Conservation (phyloP, 106 monocot species). For the Agapanthus africanus region DNA sequence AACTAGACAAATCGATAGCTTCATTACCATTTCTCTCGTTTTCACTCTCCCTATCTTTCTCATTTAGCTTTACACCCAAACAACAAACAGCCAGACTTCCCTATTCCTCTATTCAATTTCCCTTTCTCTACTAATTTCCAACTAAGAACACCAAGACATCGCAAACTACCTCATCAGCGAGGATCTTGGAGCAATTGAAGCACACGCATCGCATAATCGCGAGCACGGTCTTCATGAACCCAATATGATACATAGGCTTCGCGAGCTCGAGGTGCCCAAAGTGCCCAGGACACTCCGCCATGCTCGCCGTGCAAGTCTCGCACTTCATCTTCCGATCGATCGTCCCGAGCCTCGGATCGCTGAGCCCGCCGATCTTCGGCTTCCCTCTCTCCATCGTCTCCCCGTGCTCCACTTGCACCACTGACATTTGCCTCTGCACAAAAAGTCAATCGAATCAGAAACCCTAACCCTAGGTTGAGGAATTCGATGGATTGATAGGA, state of each 20-base stretch:
- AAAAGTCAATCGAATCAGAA: background rate
- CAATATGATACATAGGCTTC: slow-evolving; percentile 98
- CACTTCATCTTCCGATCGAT: slow-evolving; percentile 97
- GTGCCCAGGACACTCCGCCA: slow-evolving; percentile 98
- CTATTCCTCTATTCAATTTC: too few relatives aligned
- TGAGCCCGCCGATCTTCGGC: slow-evolving; percentile 81
- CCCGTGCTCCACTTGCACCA: slow-evolving; percentile 72
- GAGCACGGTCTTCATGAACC: slow-evolving; percentile 96
- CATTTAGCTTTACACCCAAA: too few relatives aligned
- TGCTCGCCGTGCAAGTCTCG: slow-evolving; percentile 91
- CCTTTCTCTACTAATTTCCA: too few relatives aligned
- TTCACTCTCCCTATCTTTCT: too few relatives aligned
- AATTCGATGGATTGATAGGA: too few relatives aligned
- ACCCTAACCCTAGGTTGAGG: too few relatives aligned
- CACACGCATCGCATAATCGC: slow-evolving; percentile 96
- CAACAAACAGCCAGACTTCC: too few relatives aligned
- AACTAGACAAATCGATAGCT: too few relatives aligned
- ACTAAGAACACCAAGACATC: too few relatives aligned
- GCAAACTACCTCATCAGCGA: slow-evolving; percentile 87
- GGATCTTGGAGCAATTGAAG: slow-evolving; percentile 98
- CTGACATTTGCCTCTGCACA: slow-evolving; percentile 94
- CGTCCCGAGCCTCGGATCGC: slow-evolving; percentile 88
- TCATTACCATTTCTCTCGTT: too few relatives aligned
- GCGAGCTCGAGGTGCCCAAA: slow-evolving; percentile 98
- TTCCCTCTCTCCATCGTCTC: slow-evolving; percentile 93